Evolutionary conservation across 2,329 filamentous ascomycete species (phyloP).

Genomic region (Xylariaceae sp.): DNA sequence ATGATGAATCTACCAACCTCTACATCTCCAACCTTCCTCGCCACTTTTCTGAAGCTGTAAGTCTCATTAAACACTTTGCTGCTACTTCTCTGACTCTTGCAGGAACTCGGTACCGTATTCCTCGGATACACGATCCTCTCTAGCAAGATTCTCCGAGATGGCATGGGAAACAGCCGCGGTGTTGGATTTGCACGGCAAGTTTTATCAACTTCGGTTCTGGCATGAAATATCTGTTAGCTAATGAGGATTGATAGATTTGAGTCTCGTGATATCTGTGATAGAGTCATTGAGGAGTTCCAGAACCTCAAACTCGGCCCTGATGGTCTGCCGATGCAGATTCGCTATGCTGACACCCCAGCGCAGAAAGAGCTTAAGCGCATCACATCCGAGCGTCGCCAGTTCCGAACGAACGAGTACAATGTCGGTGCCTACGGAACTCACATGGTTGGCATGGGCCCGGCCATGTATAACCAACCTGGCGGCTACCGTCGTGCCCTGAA

Average conservation of each 20-base stretch:
- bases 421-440: conserved; percentile 72
- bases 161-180: conserved; percentile 90
- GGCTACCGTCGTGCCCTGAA: conserved; percentile 45
- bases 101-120: conserved; percentile 82
- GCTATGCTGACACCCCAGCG: conserved; percentile 94
- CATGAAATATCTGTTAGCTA: conserved; percentile 27
- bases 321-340: conserved; percentile 86
- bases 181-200: conserved; percentile 94
- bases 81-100: conserved; percentile 8
- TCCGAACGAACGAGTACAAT: conserved; percentile 95
- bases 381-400: conserved; percentile 92
- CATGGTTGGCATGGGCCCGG: conserved; percentile 62
- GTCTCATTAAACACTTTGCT: conserved; percentile 41
- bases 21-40: conserved; percentile 98
- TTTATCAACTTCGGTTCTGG: neutral
- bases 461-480: conserved; percentile 51
- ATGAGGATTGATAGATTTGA: conserved; percentile 75
- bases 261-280: conserved; percentile 84
- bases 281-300: conserved; percentile 86
- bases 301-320: conserved; percentile 79
- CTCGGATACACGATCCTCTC: conserved; percentile 84
- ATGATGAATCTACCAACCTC: conserved; percentile 89
- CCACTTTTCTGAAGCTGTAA: conserved; percentile 85
- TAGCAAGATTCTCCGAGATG: conserved; percentile 92
- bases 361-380: conserved; percentile 97